Percentiles rank a stretch among this genome's conserved stretches.
These are phyloP conservation scores for Ogataea ganodermae DNA, from an alignment of 805 yeast species.

Conservation along the genomic window DNA sequence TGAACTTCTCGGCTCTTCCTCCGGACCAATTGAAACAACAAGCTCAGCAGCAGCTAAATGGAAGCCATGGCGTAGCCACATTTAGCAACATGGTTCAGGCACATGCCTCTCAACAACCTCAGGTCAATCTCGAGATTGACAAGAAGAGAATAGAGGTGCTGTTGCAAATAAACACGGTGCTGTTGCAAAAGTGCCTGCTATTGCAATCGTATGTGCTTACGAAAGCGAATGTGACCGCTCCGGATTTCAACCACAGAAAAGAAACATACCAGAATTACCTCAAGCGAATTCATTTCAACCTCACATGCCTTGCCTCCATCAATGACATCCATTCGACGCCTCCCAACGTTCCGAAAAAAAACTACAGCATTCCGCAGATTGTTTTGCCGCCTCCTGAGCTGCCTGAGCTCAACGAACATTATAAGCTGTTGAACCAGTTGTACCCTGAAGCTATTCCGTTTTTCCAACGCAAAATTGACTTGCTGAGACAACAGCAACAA, in stretches of 20 bases:
- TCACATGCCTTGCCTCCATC: slow-evolving; percentile 39
- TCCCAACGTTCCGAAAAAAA: slow-evolving; percentile 31
- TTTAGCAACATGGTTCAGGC: slow-evolving; percentile 28
- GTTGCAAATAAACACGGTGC: slow-evolving; percentile 37
- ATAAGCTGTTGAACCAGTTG: slow-evolving; percentile 39
- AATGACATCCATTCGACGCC: slow-evolving; percentile 37
- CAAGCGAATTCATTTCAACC: slow-evolving; percentile 39
- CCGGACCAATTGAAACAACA: slow-evolving; percentile 4
- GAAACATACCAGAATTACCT: slow-evolving; percentile 36
- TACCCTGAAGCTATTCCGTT: slow-evolving; percentile 51
- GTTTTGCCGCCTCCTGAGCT: slow-evolving; percentile 56
- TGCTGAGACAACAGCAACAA: slow-evolving; percentile 30
- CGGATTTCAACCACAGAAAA: slow-evolving; percentile 31
- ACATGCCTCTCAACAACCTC: slow-evolving; percentile 32
- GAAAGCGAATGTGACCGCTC: slow-evolving; percentile 22
- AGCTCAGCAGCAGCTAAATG: slow-evolving; percentile 8
- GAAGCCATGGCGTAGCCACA: slow-evolving; percentile 11
- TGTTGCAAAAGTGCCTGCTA: slow-evolving; percentile 34
- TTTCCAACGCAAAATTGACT: slow-evolving; percentile 31
- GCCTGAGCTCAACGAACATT: slow-evolving; percentile 52
- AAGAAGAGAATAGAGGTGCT: slow-evolving; percentile 37
- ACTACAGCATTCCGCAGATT: slow-evolving; percentile 45
- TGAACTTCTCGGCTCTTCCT: slow-evolving; percentile 6
- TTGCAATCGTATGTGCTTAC: slow-evolving; percentile 32
- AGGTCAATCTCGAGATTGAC: slow-evolving; percentile 32